Base-by-base conservation (phyloP, 202 grass and related monocot genomes). In the Eragrostis tef region DNA sequence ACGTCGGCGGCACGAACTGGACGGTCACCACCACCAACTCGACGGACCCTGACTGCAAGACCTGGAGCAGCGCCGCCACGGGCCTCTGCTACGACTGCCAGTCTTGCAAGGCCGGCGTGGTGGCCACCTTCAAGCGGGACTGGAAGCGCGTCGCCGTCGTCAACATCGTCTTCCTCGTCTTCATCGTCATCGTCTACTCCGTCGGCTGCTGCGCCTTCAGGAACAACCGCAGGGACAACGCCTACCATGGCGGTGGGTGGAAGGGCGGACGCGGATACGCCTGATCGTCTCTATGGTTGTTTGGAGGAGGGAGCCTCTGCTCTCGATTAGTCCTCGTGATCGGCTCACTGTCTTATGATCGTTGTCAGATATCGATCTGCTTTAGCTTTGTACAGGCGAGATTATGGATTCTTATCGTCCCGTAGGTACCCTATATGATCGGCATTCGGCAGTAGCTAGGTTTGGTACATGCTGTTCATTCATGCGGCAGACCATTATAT, bases 101-200 rank as follows among this genome's bases (percentile, higher is more conserved):
- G 49, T 93, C 96, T 5, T 99, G 96, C 96, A 96, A 99, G 83
- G 96, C 93, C 47, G 93, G 96, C 25, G 85, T 93, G 36, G 84
- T 99, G 20, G 93, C 85, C 20, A 99, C 87, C 7, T 1, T 96
- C 13, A 96, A 91, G 89, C 45, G 72, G 1, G 74, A 91, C 77
- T 99, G 96, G 96, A 99, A 90, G 88, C 92, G 92, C 83, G 79
- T 73, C 34, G 85, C 87, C n/a, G 9, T 93, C 52, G 53, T 96
- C 64, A 87, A 78, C 76, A 86, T 93, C 66, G 64, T 96, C 90
- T 83, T 96, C 80, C 93, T 99, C 27, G 54, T 93, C 62, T 90
- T 99, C 93, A 88, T 99, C 70, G n/a, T 96, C 71, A 86, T 99
- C 16, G 96, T 99, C 81, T 99, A 99, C 85, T 99, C 93, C 11